Percentiles rank a stretch among this genome's conserved stretches.
Evolutionary conservation across 1,139 yeast species (phyloP).

Genomic region (Protomyces lactucae-debilis): DNA sequence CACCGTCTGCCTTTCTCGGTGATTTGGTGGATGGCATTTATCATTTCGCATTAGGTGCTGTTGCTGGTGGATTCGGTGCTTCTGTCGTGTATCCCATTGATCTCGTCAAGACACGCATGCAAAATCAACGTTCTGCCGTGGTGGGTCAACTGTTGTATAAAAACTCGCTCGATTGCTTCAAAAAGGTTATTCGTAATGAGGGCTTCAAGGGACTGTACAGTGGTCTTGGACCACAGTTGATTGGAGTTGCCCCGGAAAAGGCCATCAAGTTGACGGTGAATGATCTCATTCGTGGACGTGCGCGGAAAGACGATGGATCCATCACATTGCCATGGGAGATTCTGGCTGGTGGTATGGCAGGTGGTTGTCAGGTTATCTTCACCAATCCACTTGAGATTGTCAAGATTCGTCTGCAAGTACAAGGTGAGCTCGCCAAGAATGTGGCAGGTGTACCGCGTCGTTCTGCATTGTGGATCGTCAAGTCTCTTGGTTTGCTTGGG

Average conservation of each 20-base stretch:
- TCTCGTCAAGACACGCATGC: constrained; percentile 94
- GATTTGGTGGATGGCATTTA: constrained; percentile 75
- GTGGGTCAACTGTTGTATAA: constrained; percentile 56
- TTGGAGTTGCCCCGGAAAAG: constrained; percentile 98
- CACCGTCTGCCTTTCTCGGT: constrained; percentile 42
- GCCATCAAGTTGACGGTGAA: constrained; percentile 94
- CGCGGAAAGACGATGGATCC: constrained; percentile 53
- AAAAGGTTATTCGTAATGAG: constrained; percentile 68
- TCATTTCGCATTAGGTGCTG: constrained; percentile 83
- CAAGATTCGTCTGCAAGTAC: constrained; percentile 90
- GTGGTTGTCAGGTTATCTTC: constrained; percentile 93
- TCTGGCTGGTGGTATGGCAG: constrained; percentile 87
- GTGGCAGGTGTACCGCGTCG: constrained; percentile 45
- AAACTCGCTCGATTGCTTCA: constrained; percentile 81
- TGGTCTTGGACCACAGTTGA: constrained; percentile 88
- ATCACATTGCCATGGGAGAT: constrained; percentile 71
- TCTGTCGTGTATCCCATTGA: constrained; percentile 98
- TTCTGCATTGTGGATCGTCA: constrained; percentile 69
- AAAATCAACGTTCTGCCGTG: constrained; percentile 73
- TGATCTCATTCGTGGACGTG: constrained; percentile 73
- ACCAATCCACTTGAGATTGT: constrained; percentile 96
- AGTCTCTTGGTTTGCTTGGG: constrained; percentile 75
- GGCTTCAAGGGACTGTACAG: constrained; percentile 88
- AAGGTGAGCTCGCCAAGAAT: constrained; percentile 58
- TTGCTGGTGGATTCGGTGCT: constrained; percentile 98